Base-by-base conservation (phyloP, 352 stramenopile species). In the Pythium myriotylum region DNA sequence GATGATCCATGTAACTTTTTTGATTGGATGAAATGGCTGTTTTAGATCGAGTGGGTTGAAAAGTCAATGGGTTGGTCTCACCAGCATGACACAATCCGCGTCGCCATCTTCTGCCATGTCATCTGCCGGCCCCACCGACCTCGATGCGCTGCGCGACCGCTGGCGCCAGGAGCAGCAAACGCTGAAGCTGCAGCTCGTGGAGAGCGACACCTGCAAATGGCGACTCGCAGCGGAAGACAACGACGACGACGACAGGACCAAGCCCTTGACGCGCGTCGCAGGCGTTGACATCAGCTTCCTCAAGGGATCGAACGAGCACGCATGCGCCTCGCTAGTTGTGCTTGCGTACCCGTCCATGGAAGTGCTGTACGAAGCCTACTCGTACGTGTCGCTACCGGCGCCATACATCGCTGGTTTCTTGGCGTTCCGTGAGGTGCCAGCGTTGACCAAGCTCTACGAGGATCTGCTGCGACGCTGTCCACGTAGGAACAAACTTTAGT, bases 201-300 rank as follows among this genome's bases (percentile, higher is more conserved):
- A 86, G 58, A 52, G 48, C 23, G 82, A 91, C 47, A 46, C 47
- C 23, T 70, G 73, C 37, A 63, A 70, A 8, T 91, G 80, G 82
- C 57, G 62, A 12, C 52, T 89, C 43, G 33, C 16, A 10, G 39
- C 20, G 12, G 24, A 51, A 0, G 41, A 52, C 26, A 22, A 33
- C 33, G 33, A 22, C 37, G 19, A 39, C 16, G 29, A 19, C 16
- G 3, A 27, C 6, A 39, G 43, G 22, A 54, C 22, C 20, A 54
- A 35, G 43, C 61, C 29, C 48, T 13, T 93, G 9, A 66, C 29
- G 22, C 76, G 70, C 57, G 67, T 95, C 19, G 86, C 80, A 33
- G 86, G 84, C 14, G 86, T 95, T 16, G 86, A 95, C 52, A 92
- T 95, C 62, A 93, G 83, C 33, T 95, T 93, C 59, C 67, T 92